Evolutionary conservation across 108 stramenopile genomes (phyloP).

Genomic region (Cyclotella baltica): DNA sequence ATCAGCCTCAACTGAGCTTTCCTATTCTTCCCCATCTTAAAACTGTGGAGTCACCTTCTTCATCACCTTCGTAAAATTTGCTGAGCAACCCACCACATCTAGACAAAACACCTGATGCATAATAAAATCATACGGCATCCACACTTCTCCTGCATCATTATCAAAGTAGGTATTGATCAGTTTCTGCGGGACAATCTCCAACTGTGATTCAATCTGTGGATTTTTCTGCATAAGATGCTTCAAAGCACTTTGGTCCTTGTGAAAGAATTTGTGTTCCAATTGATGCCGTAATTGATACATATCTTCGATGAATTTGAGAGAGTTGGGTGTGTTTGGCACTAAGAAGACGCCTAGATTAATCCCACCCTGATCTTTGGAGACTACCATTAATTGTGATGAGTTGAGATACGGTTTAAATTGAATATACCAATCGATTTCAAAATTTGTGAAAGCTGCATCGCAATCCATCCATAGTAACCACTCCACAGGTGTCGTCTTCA

Average conservation of each 20-base stretch:
- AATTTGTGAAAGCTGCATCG: constrained; percentile 45
- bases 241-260: constrained; percentile 35
- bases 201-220: neutral
- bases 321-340: constrained; percentile 18
- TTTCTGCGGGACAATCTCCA: constrained; percentile 7
- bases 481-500: constrained; percentile 10
- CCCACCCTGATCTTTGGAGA: constrained; percentile 20
- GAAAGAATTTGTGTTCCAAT: neutral
- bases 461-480: constrained; percentile 45
- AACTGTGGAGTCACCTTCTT: constrained; percentile 15
- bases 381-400: constrained; percentile 19
- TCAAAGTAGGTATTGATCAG: constrained; percentile 18
- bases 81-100: neutral
- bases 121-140: constrained; percentile 16
- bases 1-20: neutral
- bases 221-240: constrained; percentile 8
- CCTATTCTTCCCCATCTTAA: too few species aligned
- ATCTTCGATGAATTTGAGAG: constrained; percentile 17
- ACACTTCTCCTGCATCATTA: constrained; percentile 12
- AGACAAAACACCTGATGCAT: constrained; percentile 21
- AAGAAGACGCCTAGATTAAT: constrained; percentile 40
- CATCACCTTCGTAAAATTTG: constrained; percentile 4
- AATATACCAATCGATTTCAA: constrained; percentile 33
- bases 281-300: constrained; percentile 22
- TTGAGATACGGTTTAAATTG: constrained; percentile 19